Evolutionary conservation across 805 yeast genomes (phyloP), one percentile per base, ranked within the genome.

Genomic region (Diddensiella santjacobensis): DNA sequence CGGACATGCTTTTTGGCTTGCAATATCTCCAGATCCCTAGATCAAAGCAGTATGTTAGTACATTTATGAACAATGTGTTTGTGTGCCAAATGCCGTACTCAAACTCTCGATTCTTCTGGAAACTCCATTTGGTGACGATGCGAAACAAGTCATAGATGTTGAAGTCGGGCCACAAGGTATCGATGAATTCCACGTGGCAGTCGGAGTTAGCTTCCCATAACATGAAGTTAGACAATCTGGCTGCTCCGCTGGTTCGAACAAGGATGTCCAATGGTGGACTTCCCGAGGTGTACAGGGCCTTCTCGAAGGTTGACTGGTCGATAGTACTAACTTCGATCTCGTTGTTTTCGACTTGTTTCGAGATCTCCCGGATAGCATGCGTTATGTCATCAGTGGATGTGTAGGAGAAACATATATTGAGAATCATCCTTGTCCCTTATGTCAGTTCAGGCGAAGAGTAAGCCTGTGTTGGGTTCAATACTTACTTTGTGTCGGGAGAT

Each of bases 101-200:
- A 19, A 57, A 29, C 39, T 48, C 51, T 29, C 47, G 42, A 29
- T 53, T 46, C 36, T 42, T 29, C 24, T 44, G 40, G 37, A 49
- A 55, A 31, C 90, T 78, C 86, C 89, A 91, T 59, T 81, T 80
- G 36, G 87, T 68, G 44, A 93, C 68, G 20, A 88, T 76, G 77
- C 83, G 79, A 47, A 80, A 74, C 79, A 91, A 79, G 55, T 79
- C 74, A 68, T 81, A 69, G 0, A 90, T 84, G 19, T 79, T 72
- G 57, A 91, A 84, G 48, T 87, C 95, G 1, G 99, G 99, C 99
- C 99, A 91, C 49, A 89, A 69, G 35, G 81, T 75, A 46, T 84
- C 82, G n/a, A 81, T 66, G 51, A 91, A 78, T 55, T 87, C 95
- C 6, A 91, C 72, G 11, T 77, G 74, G 56, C 90, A 84, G 40